Evolutionary conservation across 306 rosid genomes (phyloP).

Genomic region (Ochetophila trinervis): DNA sequence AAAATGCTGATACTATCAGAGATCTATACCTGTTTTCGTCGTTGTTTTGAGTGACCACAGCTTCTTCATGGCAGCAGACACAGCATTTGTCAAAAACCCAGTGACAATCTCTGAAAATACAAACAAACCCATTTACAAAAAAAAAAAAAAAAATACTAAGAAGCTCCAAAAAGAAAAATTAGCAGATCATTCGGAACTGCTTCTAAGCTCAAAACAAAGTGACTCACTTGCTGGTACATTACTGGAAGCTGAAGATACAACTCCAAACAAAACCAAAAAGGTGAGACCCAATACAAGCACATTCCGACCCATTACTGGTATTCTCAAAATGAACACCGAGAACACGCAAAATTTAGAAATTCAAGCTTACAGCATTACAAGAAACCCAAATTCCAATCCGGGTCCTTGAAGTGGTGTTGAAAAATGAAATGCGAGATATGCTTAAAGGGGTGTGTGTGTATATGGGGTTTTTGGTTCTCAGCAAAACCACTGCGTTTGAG

Average conservation of each 20-base stretch:
- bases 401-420: neutral
- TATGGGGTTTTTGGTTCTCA: constrained; percentile 11
- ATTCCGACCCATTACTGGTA: constrained; percentile 45
- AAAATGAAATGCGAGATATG: constrained; percentile 16
- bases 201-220: neutral
- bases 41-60: constrained; percentile 76
- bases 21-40: constrained; percentile 71
- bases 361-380: constrained; percentile 39
- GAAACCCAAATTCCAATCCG: constrained; percentile 45
- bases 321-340: constrained; percentile 18
- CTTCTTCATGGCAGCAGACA: constrained; percentile 64
- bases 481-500: constrained; percentile 26
- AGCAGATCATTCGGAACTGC: constrained; percentile 19
- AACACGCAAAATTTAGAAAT: constrained; percentile 14
- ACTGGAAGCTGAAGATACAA: constrained; percentile 49
- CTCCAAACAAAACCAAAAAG: constrained; percentile 43
- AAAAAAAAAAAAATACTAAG: constrained; percentile 6
- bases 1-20: constrained; percentile 18
- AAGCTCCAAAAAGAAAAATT: constrained; percentile 19
- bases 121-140: constrained; percentile 9
- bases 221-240: constrained; percentile 69
- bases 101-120: constrained; percentile 49
- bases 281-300: constrained; percentile 33
- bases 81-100: constrained; percentile 71
- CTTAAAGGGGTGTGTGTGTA: neutral